These are phyloP conservation scores for Kazachstania taianensis DNA, from an alignment of 805 yeast species.

Conservation along the genomic window DNA sequence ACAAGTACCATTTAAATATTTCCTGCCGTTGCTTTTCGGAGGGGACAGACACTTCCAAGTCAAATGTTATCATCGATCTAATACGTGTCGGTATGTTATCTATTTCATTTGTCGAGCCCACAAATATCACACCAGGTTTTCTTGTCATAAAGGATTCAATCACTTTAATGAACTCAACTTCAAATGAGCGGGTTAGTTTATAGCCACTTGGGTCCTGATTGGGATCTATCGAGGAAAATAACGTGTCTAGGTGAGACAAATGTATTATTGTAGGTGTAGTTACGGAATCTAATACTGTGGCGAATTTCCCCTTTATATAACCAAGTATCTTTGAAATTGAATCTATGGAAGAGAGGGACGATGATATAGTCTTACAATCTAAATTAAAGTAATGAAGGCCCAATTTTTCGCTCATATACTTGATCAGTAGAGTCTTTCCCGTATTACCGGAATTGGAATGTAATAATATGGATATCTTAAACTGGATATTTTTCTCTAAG, in stretches of 20 bases:
- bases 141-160: conserved; percentile 43
- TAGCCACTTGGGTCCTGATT: conserved; percentile 36
- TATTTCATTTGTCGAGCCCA: conserved; percentile 59
- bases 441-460: conserved; percentile 63
- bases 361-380: conserved; percentile 45
- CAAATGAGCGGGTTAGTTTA: conserved; percentile 24
- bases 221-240: conserved; percentile 58
- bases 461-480: conserved; percentile 56
- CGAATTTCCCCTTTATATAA: conserved; percentile 62
- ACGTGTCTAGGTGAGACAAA: conserved; percentile 62
- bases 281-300: conserved; percentile 42
- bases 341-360: conserved; percentile 48
- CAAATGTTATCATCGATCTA: conserved; percentile 65
- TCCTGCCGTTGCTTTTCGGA: conserved; percentile 59
- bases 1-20: conserved; percentile 47
- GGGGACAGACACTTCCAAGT: conserved; percentile 68
- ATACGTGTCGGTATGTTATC: conserved; percentile 59
- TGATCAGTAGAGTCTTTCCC: conserved; percentile 64
- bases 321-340: conserved; percentile 76
- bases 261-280: conserved; percentile 42
- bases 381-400: conserved; percentile 61
- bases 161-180: conserved; percentile 45
- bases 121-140: conserved; percentile 34
- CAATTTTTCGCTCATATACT: conserved; percentile 41
- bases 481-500: conserved; percentile 23